Evolutionary conservation across 257 asterid species (phyloP), one percentile per base, ranked within the genome.

Genomic region (Hygrophila difformis): DNA sequence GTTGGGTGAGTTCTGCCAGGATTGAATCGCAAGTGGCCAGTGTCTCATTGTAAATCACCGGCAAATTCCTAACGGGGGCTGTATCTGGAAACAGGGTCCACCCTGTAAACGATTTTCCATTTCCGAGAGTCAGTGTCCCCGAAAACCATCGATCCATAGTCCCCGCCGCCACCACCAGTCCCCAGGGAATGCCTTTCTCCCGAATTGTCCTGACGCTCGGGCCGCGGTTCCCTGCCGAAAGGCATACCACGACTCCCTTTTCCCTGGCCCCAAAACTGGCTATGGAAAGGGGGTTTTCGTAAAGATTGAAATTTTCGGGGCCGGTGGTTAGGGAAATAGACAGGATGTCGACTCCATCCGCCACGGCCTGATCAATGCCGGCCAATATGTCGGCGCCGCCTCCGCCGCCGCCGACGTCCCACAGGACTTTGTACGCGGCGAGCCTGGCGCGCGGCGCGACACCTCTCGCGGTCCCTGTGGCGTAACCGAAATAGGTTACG

Each of bases 351-450:
- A 44, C 49, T 23, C 49, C 49, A 15, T 44, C 49, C 12, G 49
- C 49, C 31, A 44, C 49, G 31, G 49, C 49, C 33, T 44, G 49
- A 33, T 44, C 49, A 8, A 44, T 44, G 31, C 49, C 49, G 4
- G 49, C 49, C 0, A 44, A 7, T 1, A 13, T 3, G 9, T 44
- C 49, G n/a, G 49, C 19, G 3, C 29, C 29, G 7, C 29, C 5
- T 2, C 7, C 29, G 31, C 29, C 31, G 14, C 8, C 33, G 15
- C 49, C 31, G 12, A n/a, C 8, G 14, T 21, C 12, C 33, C 29
- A 44, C 49, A 44, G 31, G 16, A 44, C 49, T 15, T 44, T 44
- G 49, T 44, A 44, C 15, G 12, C 28, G 16, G 49, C 29, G 5
- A 44, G 12, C 49, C 49, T 44, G 49, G 49, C 49, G 0, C 33